Conservation (phyloP, 495 filamentous ascomycete genomes). For the Xeromyces bisporus region DNA sequence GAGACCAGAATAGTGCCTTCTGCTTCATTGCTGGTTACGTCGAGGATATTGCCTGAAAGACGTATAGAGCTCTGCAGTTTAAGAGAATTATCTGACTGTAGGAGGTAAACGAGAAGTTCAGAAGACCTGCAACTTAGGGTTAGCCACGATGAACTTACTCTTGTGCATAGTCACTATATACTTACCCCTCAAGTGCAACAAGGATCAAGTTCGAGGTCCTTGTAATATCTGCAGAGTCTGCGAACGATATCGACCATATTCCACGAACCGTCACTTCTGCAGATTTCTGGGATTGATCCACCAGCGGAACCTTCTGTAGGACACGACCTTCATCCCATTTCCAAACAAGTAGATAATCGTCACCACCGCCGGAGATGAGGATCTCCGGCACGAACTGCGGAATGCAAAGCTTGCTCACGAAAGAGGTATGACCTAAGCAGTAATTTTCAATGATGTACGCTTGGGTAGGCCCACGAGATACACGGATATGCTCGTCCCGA, state of each 20-base stretch:
- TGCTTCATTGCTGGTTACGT: constrained; percentile 23
- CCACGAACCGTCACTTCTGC: constrained; percentile 17
- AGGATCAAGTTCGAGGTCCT: constrained; percentile 23
- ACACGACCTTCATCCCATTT: constrained; percentile 48
- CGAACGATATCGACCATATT: constrained; percentile 20
- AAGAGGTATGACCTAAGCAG: constrained; percentile 72
- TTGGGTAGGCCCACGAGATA: constrained; percentile 71
- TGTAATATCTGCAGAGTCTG: constrained; percentile 2
- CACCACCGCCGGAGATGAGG: constrained; percentile 76
- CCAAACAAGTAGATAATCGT: constrained; percentile 64
- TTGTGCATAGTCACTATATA: too few relatives aligned
- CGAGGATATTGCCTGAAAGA: constrained; percentile 44
- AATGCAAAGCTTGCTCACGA: constrained; percentile 59
- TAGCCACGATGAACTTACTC: too few relatives aligned
- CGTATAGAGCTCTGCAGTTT: constrained; percentile 27
- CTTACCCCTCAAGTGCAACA: constrained; percentile 56
- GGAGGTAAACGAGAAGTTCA: constrained; percentile 39
- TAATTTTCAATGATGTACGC: constrained; percentile 75
- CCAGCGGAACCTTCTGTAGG: constrained; percentile 29
- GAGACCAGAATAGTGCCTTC: constrained; percentile 33
- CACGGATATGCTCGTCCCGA: constrained; percentile 91
- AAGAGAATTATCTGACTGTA: constrained; percentile 26
- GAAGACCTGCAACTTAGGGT: constrained; percentile 40
- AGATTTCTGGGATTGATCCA: constrained; percentile 7
- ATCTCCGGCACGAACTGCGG: constrained; percentile 34